Evolutionary conservation across 208 protist species (phyloP).

Genomic region (Wallacemonas sp.): DNA sequence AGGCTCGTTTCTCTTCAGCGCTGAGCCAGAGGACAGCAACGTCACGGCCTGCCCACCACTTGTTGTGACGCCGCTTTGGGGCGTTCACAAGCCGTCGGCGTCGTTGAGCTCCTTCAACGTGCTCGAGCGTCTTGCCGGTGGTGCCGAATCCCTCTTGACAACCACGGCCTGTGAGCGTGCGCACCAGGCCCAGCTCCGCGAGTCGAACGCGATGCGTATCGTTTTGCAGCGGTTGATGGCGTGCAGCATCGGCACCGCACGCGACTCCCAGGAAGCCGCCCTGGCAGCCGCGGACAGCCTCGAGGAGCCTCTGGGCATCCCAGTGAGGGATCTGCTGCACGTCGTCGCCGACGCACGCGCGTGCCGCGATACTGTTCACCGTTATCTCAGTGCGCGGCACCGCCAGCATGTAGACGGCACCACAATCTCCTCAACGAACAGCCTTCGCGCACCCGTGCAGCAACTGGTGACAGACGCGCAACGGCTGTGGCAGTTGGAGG

Average conservation of each 20-base stretch:
- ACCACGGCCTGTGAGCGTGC: background rate
- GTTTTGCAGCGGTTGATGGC: background rate
- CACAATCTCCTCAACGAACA: background rate
- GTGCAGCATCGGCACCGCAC: background rate
- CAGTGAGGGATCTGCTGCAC: background rate
- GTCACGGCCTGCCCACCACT: constrained; percentile 18
- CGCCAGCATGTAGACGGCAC: background rate
- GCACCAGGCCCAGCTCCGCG: background rate
- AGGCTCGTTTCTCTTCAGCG: constrained; percentile 56
- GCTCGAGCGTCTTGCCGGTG: background rate
- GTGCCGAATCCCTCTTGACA: background rate
- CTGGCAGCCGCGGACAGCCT: background rate
- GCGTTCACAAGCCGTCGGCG: constrained; percentile 25
- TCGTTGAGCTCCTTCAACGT: constrained; percentile 26
- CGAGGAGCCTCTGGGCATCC: background rate
- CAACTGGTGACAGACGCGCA: constrained; percentile 15
- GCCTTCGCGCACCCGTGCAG: constrained; percentile 24
- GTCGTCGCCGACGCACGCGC: background rate
- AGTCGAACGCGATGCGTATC: background rate
- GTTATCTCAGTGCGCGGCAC: background rate
- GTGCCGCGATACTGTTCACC: background rate
- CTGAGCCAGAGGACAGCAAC: constrained; percentile 14
- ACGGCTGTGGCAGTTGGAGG: constrained; percentile 11
- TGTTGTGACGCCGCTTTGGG: constrained; percentile 38
- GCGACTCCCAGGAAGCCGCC: too few relatives aligned